Evolutionary conservation across 208 protist species (phyloP).

Genomic region (Trypanosoma congolense): DNA sequence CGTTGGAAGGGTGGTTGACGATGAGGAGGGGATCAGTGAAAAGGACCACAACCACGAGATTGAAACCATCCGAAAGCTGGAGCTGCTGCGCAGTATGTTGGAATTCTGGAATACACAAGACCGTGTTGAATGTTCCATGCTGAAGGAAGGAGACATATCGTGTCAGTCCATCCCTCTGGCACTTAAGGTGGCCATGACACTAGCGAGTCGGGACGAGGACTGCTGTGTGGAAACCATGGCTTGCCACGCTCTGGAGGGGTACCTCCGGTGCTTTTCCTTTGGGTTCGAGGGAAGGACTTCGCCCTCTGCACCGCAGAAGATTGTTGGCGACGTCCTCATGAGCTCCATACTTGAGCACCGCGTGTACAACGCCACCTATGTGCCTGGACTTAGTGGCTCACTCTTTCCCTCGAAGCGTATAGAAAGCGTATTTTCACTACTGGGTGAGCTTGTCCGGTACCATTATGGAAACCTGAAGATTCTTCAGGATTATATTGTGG

Average conservation of each 20-base stretch:
- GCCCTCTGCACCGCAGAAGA: slow-evolving; percentile 28
- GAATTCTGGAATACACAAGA: slow-evolving; percentile 86
- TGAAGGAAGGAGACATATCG: slow-evolving; percentile 31
- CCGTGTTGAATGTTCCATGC: slow-evolving; percentile 50
- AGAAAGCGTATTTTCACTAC: slow-evolving; percentile 44
- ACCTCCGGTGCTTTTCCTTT: slow-evolving; percentile 64
- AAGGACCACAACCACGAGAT: slow-evolving; percentile 66
- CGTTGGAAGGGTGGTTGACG: slow-evolving; percentile 20
- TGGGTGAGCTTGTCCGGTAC: slow-evolving; percentile 71
- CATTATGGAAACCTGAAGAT: slow-evolving; percentile 47
- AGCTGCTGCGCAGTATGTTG: slow-evolving; percentile 65
- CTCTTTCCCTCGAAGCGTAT: slow-evolving; percentile 48
- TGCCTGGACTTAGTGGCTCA: slow-evolving; percentile 49
- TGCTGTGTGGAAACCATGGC: slow-evolving; percentile 60
- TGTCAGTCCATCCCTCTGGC: slow-evolving; percentile 26
- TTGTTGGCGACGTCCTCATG: slow-evolving; percentile 43
- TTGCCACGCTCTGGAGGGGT: slow-evolving; percentile 62
- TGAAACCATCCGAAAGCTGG: slow-evolving; percentile 77
- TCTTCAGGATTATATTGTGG: slow-evolving; percentile 47
- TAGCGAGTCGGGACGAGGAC: slow-evolving; percentile 41
- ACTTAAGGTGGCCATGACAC: slow-evolving; percentile 38
- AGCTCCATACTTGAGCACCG: slow-evolving; percentile 45
- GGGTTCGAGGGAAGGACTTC: slow-evolving; percentile 2
- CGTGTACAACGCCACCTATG: slow-evolving; percentile 74
- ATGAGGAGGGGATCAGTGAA: slow-evolving; percentile 33